Evolutionary conservation across 176 grass and related monocot species (phyloP), one percentile per base, ranked within the genome.

Genomic region (Oryza australiensis): DNA sequence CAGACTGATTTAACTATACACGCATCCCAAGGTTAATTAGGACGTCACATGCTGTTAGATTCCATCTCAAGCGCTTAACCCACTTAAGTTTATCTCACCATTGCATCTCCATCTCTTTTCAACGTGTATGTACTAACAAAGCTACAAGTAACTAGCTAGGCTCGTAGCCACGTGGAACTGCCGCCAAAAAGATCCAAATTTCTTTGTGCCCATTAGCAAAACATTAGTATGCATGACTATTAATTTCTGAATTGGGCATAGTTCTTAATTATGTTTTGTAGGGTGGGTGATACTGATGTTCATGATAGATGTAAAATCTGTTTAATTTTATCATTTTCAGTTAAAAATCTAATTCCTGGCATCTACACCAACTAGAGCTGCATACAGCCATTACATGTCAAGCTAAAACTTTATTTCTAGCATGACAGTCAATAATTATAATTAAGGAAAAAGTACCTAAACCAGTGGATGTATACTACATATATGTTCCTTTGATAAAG

Each of bases 1-100:
- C n/a, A 18, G 14, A 5, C 16, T 5, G 16, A 71, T 77, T n/a
- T 77, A 77, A 82, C 22, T 29, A 57, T 23, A 43, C 10, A 49
- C 49, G 3, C 81, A 51, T 75, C 69, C 75, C 75, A 13, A 88
- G 86, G 75, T 60, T 78, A 83, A 72, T 22, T 30, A 77, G 64
- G 85, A 60, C 9, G 67, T 26, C 81, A 74, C 81, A 60, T 74
- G 81, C 8, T 48, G 33, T 35, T 37, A 84, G 87, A 88, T 88
- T 84, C 87, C 76, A 38, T 48, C 37, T 23, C 68, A 75, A 60
- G 63, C 45, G 22, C 70, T 30, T 73, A 49, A 3, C 70, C 26
- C 42, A 12, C 15, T 45, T n/a, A 57, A 51, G 48, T n/a, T 9
- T 9, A n/a, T 57, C 51, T 51, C 18, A 51, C 71, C 7, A 51